These are phyloP conservation scores for Calvatia gigantea DNA, from an alignment of 768 basidiomycete genomes.

Conservation along the genomic window DNA sequence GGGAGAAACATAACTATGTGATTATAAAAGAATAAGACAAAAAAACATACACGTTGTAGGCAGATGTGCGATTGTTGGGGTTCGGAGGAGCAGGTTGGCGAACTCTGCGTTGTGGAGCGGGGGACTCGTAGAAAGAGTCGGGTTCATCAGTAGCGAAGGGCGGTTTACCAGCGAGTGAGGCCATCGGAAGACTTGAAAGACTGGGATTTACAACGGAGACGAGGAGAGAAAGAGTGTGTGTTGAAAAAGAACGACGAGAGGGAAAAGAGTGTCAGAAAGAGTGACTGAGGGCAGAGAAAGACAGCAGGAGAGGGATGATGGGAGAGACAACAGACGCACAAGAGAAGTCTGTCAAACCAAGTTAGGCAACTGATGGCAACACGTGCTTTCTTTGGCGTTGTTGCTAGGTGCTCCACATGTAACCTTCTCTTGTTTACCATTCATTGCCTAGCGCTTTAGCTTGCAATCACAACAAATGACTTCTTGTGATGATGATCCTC, in stretches of 20 bases:
- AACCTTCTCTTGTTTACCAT: no score
- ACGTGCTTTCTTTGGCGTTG: background rate
- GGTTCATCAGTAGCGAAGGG: slow-evolving; percentile 70
- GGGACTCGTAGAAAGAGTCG: slow-evolving; percentile 51
- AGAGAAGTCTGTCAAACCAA: no score
- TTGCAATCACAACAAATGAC: background rate
- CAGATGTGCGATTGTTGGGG: slow-evolving; percentile 55
- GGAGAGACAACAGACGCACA: background rate
- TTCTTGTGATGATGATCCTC: no score
- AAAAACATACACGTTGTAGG: slow-evolving; percentile 62
- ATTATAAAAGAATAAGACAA: background rate
- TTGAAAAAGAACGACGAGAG: slow-evolving; percentile 1
- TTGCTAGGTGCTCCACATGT: slow-evolving; percentile 6
- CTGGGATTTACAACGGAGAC: no score
- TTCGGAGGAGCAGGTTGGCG: slow-evolving; percentile 41
- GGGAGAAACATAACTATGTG: slow-evolving; percentile 13
- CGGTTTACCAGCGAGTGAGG: slow-evolving; percentile 57
- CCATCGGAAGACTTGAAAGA: no score
- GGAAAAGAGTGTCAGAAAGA: slow-evolving; percentile 10
- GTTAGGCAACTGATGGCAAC: background rate
- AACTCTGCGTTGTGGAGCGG: slow-evolving; percentile 37
- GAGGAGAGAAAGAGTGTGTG: slow-evolving; percentile 7
- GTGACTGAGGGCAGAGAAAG: background rate
- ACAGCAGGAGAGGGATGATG: background rate
- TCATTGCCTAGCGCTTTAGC: no score